These are phyloP conservation scores for Eimeria acervulina DNA, from an alignment of 169 alveolate species.

Conservation along the genomic window DNA sequence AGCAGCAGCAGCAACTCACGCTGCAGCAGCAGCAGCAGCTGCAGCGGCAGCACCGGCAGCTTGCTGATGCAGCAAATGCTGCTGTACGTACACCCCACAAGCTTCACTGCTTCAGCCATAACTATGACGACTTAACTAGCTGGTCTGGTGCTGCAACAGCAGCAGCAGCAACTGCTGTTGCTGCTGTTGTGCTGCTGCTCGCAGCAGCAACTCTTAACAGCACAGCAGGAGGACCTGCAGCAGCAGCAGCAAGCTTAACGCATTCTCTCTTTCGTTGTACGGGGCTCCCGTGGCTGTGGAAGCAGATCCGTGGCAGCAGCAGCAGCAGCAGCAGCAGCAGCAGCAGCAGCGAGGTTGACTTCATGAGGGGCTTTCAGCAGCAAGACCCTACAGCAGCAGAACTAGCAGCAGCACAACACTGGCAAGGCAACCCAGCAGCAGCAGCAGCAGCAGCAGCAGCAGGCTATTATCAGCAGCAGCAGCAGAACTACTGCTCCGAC, in stretches of 20 bases:
- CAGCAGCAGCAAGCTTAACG: neutral
- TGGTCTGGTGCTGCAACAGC: conserved; percentile 29
- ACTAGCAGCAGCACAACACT: neutral
- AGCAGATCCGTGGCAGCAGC: neutral
- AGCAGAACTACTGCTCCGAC: conserved; percentile 14
- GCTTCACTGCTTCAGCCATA: conserved; percentile 36
- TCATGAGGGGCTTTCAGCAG: neutral
- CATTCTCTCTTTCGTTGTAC: neutral
- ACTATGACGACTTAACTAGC: conserved; percentile 57
- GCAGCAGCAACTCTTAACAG: neutral
- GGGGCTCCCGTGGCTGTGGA: conserved; percentile 40
- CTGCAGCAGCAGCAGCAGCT: neutral
- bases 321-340: conserved; percentile 59
- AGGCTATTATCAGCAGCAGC: neutral
- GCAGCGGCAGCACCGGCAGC: conserved; percentile 49
- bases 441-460: conserved; percentile 43
- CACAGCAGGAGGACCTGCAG: neutral
- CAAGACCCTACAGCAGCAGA: too few relatives aligned
- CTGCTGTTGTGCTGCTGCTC: neutral
- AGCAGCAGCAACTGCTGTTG: conserved; percentile 37
- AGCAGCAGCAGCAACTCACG: conserved; percentile 31
- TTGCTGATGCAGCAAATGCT: conserved; percentile 59
- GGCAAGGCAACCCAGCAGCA: neutral
- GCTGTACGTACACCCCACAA: conserved; percentile 77
- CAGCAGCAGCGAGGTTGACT: conserved; percentile 12